A percentile compares a stretch with the other conserved stretches of the same genome.
phyloP scores from a whole-genome alignment of 1,139 yeast genomes.

The Suhomyces terraborum region DNA sequence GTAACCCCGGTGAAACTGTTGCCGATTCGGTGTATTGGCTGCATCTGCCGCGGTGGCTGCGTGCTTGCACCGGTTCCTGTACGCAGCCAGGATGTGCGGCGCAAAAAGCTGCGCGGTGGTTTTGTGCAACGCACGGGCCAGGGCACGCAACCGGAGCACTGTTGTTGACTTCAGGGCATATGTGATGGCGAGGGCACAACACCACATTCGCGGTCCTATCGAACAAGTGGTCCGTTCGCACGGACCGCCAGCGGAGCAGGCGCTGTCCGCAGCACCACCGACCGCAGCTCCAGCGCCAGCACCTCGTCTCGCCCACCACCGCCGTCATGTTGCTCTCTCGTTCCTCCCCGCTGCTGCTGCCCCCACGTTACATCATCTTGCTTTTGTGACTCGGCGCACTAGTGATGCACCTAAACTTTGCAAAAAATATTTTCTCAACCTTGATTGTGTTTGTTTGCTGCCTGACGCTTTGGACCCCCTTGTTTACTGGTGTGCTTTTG shows the following conservation, averaged over 20 bases:
- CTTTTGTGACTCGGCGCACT: slow-evolving; percentile 10
- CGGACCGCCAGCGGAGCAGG: too few relatives aligned
- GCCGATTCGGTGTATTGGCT: slow-evolving; percentile 3
- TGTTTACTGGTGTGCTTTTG: slow-evolving; percentile 7
- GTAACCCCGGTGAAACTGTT: slow-evolving; percentile 5
- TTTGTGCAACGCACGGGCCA: slow-evolving; percentile 5
- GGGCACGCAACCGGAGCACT: background rate
- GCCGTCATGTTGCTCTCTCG: background rate
- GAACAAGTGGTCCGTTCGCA: too few relatives aligned
- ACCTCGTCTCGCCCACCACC: background rate
- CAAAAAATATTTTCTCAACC: slow-evolving; percentile 8
- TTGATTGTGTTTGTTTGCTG: slow-evolving; percentile 15
- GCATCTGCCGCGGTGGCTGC: slow-evolving; percentile 1
- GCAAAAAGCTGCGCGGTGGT: background rate
- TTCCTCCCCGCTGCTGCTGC: background rate
- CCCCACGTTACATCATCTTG: slow-evolving; percentile 8
- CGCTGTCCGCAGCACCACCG: background rate
- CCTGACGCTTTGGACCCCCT: slow-evolving; percentile 15
- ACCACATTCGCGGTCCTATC: background rate
- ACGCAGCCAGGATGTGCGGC: slow-evolving; percentile 5
- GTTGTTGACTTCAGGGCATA: background rate
- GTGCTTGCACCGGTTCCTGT: background rate
- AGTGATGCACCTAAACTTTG: slow-evolving; percentile 7
- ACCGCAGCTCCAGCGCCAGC: background rate
- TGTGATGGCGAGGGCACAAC: background rate